Evolutionary conservation across 805 yeast genomes (phyloP).

Genomic region (Hanseniaspora vineae): DNA sequence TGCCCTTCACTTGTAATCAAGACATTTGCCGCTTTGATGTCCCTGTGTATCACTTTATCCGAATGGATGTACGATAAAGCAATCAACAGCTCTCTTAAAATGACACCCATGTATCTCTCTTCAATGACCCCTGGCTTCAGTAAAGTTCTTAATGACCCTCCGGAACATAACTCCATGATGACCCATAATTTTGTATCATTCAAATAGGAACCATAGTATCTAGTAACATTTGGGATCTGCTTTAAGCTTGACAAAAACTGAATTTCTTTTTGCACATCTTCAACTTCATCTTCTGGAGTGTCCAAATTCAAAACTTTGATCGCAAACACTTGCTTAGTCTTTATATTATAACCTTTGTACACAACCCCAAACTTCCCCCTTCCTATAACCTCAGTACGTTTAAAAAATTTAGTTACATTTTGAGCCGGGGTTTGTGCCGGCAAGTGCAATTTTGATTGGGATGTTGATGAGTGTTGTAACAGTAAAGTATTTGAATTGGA

Average conservation of each 20-base stretch:
- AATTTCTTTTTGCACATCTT: conserved; percentile 87
- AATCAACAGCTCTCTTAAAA: conserved; percentile 64
- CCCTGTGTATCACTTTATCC: conserved; percentile 90
- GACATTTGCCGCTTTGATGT: conserved; percentile 92
- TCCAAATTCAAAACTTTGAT: conserved; percentile 87
- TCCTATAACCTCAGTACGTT: conserved; percentile 84
- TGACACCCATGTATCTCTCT: conserved; percentile 72
- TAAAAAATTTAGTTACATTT: conserved; percentile 34
- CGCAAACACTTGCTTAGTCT: conserved; percentile 73
- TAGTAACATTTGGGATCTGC: conserved; percentile 82
- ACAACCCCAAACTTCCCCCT: conserved; percentile 96
- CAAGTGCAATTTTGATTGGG: conserved; percentile 1
- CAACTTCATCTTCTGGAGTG: conserved; percentile 86
- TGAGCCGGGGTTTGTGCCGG: conserved; percentile 5
- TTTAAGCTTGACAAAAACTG: conserved; percentile 74
- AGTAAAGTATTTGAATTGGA: not conserved
- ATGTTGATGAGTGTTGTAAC: not conserved
- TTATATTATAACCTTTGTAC: conserved; percentile 66
- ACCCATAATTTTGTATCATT: conserved; percentile 93
- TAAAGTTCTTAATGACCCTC: conserved; percentile 83
- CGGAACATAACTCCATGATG: conserved; percentile 94
- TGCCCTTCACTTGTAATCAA: conserved; percentile 79
- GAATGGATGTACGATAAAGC: conserved; percentile 76
- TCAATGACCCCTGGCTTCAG: conserved; percentile 79
- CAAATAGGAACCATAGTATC: conserved; percentile 78